Evolutionary conservation across 805 yeast species (phyloP).

Genomic region (Helenozyma rhizophorensis): DNA sequence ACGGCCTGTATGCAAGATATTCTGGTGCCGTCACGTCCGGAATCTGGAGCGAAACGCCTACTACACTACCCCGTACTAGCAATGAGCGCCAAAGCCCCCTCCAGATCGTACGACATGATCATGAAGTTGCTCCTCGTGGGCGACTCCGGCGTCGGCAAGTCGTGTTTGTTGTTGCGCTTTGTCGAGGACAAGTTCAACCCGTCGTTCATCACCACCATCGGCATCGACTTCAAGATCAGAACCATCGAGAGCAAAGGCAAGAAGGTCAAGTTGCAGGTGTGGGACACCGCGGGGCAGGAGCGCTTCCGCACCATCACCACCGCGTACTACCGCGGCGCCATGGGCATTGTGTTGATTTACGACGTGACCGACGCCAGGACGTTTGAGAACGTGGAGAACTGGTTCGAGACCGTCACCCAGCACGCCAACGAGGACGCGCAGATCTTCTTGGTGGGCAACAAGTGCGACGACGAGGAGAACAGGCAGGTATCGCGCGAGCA

Average conservation of each 20-base stretch:
- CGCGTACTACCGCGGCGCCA: conserved; percentile 88
- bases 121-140: conserved; percentile 92
- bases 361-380: conserved; percentile 88
- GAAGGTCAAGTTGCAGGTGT: conserved; percentile 87
- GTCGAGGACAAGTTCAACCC: conserved; percentile 97
- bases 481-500: conserved; percentile 87
- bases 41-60: too few relatives aligned
- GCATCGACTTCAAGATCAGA: conserved; percentile 96
- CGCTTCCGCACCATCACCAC: conserved; percentile 91
- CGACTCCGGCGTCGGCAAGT: conserved; percentile 84
- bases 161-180: conserved; percentile 86
- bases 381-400: conserved; percentile 85
- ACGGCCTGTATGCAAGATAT: background rate
- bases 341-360: conserved; percentile 80
- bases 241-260: conserved; percentile 92
- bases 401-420: conserved; percentile 94
- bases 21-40: conserved; percentile 2
- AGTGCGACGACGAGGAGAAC: conserved; percentile 83
- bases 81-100: conserved; percentile 59
- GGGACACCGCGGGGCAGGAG: conserved; percentile 99
- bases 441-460: conserved; percentile 90
- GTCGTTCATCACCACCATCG: conserved; percentile 93
- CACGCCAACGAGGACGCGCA: conserved; percentile 97
- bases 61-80: too few relatives aligned
- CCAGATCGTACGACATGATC: conserved; percentile 82